Conservation (phyloP, 208 protist genomes). For the Endotrypanum monterogeii region DNA sequence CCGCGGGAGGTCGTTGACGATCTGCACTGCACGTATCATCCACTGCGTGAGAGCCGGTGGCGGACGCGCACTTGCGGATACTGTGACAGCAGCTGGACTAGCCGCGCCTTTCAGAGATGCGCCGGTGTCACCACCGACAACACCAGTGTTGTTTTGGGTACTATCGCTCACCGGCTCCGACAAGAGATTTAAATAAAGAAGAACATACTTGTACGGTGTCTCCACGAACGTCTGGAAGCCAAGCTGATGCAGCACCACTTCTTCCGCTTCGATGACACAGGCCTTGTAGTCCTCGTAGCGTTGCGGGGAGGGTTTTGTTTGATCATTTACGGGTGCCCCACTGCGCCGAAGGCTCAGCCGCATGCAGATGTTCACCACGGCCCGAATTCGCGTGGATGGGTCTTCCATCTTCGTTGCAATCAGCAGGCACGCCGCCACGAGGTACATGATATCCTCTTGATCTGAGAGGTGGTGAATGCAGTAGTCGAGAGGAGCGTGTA, state of each 20-base stretch:
- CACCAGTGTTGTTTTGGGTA: background rate
- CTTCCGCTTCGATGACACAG: slow-evolving; percentile 73
- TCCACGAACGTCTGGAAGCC: slow-evolving; percentile 89
- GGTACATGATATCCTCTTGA: slow-evolving; percentile 73
- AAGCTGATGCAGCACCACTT: slow-evolving; percentile 67
- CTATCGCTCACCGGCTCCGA: slow-evolving; percentile 22
- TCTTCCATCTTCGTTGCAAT: slow-evolving; percentile 80
- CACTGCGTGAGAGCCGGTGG: slow-evolving; percentile 45
- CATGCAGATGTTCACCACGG: slow-evolving; percentile 65
- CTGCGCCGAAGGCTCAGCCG: slow-evolving; percentile 56
- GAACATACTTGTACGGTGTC: slow-evolving; percentile 74
- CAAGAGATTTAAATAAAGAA: slow-evolving; percentile 67
- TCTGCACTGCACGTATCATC: slow-evolving; percentile 53
- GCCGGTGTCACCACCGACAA: background rate
- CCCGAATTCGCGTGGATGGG: slow-evolving; percentile 47
- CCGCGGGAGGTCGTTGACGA: slow-evolving; percentile 79
- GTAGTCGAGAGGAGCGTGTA: slow-evolving; percentile 79
- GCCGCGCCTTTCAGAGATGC: background rate
- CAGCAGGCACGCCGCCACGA: slow-evolving; percentile 80
- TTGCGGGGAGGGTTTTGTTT: slow-evolving; percentile 18
- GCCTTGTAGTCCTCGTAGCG: slow-evolving; percentile 73
- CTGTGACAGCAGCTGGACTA: background rate
- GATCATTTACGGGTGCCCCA: slow-evolving; percentile 24
- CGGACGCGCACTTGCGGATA: background rate
- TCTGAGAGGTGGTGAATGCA: slow-evolving; percentile 60